phyloP scores from a whole-genome alignment of 352 stramenopile genomes.

The Phytophthora cactorum region DNA sequence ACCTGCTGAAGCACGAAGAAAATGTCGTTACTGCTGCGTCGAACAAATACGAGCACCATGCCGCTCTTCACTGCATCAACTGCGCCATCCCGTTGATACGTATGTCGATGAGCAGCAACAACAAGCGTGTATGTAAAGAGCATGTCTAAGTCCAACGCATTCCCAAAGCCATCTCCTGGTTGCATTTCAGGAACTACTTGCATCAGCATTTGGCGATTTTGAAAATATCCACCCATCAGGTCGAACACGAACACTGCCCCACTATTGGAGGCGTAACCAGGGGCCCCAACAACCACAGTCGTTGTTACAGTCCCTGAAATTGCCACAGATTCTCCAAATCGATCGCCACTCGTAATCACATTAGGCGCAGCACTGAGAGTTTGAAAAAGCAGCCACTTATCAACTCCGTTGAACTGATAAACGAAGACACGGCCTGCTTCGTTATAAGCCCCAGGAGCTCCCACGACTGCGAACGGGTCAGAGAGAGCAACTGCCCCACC shows the following conservation, averaged over 20 bases:
- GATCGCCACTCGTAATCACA: constrained; percentile 48
- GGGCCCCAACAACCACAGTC: constrained; percentile 71
- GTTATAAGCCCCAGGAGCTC: constrained; percentile 59
- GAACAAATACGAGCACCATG: constrained; percentile 56
- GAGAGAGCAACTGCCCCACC: constrained; percentile 56
- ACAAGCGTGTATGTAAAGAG: constrained; percentile 70
- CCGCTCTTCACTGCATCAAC: constrained; percentile 48
- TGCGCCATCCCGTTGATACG: constrained; percentile 32
- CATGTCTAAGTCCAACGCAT: constrained; percentile 77
- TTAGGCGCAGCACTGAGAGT: constrained; percentile 61
- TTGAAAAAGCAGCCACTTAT: constrained; percentile 72
- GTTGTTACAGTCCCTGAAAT: constrained; percentile 58
- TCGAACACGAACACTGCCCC: constrained; percentile 86
- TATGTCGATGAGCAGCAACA: constrained; percentile 61
- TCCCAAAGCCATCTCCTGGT: constrained; percentile 71
- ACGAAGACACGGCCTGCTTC: constrained; percentile 76
- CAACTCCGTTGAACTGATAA: constrained; percentile 66
- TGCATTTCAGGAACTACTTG: constrained; percentile 50
- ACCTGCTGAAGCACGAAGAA: constrained; percentile 81
- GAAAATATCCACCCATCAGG: constrained; percentile 59
- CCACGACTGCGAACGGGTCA: constrained; percentile 61
- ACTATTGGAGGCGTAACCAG: constrained; percentile 55
- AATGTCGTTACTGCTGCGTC: constrained; percentile 54
- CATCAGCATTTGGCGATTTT: constrained; percentile 72
- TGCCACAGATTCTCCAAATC: constrained; percentile 72